These are phyloP conservation scores for Microascus cirrosus DNA, from an alignment of 2,329 filamentous ascomycete species.

Conservation along the genomic window DNA sequence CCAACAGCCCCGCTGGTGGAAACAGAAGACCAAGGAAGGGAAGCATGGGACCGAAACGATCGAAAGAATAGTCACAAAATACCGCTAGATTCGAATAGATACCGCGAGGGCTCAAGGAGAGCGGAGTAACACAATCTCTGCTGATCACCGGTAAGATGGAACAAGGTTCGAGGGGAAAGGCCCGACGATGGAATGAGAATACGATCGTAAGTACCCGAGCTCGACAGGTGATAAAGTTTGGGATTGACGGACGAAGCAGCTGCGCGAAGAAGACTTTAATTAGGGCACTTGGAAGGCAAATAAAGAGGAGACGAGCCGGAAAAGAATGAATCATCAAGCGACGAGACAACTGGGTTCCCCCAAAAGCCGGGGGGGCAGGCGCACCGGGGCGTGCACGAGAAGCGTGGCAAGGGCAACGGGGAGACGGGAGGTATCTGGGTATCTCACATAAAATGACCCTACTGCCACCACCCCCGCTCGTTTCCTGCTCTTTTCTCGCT, in stretches of 20 bases:
- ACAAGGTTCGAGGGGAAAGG: not conserved
- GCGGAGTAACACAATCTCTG: constrained; percentile 2
- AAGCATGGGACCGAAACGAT: not conserved
- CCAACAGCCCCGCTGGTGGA: not conserved
- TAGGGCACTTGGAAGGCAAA: not conserved
- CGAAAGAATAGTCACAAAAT: not conserved
- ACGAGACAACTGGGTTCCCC: not conserved
- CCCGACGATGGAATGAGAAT: not conserved
- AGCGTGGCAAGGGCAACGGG: not conserved
- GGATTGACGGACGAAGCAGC: not conserved
- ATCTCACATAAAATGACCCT: constrained; percentile 15
- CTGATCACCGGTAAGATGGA: not conserved
- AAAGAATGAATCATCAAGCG: not conserved
- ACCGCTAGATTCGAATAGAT: not conserved
- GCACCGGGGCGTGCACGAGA: not conserved
- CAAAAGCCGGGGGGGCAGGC: not conserved
- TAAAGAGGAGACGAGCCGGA: not conserved
- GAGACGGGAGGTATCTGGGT: constrained; percentile 2
- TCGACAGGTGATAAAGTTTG: not conserved
- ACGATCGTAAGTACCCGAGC: not conserved
- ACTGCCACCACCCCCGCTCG: constrained; percentile 16
- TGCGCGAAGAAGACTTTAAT: not conserved
- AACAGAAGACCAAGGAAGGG: not conserved
- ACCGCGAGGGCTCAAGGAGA: not conserved
- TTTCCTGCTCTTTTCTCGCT: constrained; percentile 7